Conservation (phyloP, 2,329 filamentous ascomycete genomes). For the Penicillium sp. region DNA sequence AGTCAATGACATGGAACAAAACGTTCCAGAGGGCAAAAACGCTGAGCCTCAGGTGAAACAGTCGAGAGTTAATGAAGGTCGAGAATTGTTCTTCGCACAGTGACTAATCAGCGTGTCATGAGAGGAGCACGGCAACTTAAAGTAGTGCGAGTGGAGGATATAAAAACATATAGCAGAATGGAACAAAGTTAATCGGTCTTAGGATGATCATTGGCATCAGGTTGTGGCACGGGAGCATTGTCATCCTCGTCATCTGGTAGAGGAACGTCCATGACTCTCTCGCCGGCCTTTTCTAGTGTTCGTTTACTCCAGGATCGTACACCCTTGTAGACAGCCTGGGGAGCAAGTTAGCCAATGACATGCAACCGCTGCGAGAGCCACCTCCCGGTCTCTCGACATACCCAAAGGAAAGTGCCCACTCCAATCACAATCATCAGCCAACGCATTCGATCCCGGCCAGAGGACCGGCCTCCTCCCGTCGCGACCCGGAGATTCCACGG, state of each 20-base stretch:
- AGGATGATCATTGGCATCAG: constrained; percentile 17
- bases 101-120: constrained; percentile 95
- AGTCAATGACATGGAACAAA: constrained; percentile 33
- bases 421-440: constrained; percentile 80
- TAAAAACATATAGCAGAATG: background rate
- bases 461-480: constrained; percentile 51
- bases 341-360: constrained; percentile 23
- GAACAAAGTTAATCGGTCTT: constrained; percentile 28
- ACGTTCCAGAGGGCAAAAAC: constrained; percentile 29
- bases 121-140: constrained; percentile 91
- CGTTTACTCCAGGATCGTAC: constrained; percentile 73
- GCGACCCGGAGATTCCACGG: constrained; percentile 67
- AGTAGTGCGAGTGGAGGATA: constrained; percentile 68
- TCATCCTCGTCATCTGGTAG: constrained; percentile 59
- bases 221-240: constrained; percentile 28
- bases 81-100: constrained; percentile 76
- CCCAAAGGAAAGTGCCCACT: constrained; percentile 73
- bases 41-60: constrained; percentile 28
- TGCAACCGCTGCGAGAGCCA: background rate
- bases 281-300: constrained; percentile 74
- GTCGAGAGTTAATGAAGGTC: constrained; percentile 38
- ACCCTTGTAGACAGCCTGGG: constrained; percentile 75
- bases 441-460: constrained; percentile 75
- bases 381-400: constrained; percentile 49
- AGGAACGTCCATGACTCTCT: constrained; percentile 76